Evolutionary conservation across 352 stramenopile species (phyloP).

Genomic region (Globisporangium nodosum): DNA sequence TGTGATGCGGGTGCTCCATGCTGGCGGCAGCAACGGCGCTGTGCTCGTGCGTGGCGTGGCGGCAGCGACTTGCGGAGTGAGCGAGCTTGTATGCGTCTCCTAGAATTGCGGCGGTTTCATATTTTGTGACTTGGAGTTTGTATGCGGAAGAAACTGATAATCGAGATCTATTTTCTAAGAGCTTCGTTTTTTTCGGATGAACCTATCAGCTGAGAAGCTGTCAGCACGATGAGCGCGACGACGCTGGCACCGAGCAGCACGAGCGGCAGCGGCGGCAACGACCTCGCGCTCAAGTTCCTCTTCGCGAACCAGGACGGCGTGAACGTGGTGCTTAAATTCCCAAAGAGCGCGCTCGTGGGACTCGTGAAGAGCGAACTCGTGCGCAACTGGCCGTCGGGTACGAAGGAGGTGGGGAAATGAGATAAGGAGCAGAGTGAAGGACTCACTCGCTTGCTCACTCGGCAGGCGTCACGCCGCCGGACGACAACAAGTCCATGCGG

Average conservation of each 20-base stretch:
- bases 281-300: slow-evolving; percentile 76
- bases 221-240: slow-evolving; percentile 6
- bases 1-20: background rate
- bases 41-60: background rate
- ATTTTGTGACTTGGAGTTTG: no score
- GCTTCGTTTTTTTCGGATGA: no score
- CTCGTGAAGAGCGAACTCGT: slow-evolving; percentile 67
- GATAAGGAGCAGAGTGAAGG: no score
- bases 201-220: no score
- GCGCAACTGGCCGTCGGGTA: slow-evolving; percentile 59
- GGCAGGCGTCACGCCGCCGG: slow-evolving; percentile 37
- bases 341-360: slow-evolving; percentile 35
- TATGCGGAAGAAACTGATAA: no score
- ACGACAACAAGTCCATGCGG: slow-evolving; percentile 65
- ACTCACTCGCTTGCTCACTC: background rate
- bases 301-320: slow-evolving; percentile 83
- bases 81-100: no score
- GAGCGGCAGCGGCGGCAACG: slow-evolving; percentile 33
- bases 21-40: background rate
- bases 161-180: no score
- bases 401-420: background rate
- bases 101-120: no score
- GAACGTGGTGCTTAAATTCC: slow-evolving; percentile 53
- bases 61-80: no score
- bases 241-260: slow-evolving; percentile 9